Conservation (phyloP, 2,329 filamentous ascomycete genomes). For the Alternaria ventricosa region DNA sequence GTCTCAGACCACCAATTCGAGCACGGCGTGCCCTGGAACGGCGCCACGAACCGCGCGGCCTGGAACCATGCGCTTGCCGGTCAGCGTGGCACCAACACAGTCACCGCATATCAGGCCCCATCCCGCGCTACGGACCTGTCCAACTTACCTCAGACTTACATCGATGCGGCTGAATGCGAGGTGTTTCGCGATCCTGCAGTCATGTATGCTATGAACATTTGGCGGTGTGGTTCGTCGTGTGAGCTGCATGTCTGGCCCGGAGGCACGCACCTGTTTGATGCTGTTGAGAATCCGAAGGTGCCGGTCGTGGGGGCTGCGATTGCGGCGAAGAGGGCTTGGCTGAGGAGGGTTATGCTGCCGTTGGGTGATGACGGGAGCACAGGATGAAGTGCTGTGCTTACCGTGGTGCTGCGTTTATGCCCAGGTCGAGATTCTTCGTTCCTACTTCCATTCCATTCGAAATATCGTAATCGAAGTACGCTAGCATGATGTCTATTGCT, state of each 20-base stretch:
- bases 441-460: too few species aligned
- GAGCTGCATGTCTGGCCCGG: conserved; percentile 28
- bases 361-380: not conserved
- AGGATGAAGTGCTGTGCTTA: not conserved
- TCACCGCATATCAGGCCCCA: conserved; percentile 20
- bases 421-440: too few species aligned
- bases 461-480: too few species aligned
- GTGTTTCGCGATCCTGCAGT: conserved; percentile 26
- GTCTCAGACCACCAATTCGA: conserved; percentile 24
- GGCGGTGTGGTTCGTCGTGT: conserved; percentile 24
- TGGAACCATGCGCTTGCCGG: conserved; percentile 21
- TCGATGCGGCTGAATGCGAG: conserved; percentile 30
- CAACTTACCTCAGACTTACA: conserved; percentile 21
- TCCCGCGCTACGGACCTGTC: conserved; percentile 18
- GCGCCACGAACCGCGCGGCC: conserved; percentile 4
- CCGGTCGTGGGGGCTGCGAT: conserved; percentile 14
- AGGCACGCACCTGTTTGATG: conserved; percentile 19
- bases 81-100: conserved; percentile 9
- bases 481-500: too few species aligned
- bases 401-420: too few species aligned
- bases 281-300: conserved; percentile 12
- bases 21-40: conserved; percentile 19
- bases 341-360: not conserved
- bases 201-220: conserved; percentile 21
- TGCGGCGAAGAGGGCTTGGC: conserved; percentile 1